Percentiles rank a stretch among this genome's conserved stretches.
phyloP scores from a whole-genome alignment of 2,329 filamentous ascomycete species.

The Stemphylium beticola region DNA sequence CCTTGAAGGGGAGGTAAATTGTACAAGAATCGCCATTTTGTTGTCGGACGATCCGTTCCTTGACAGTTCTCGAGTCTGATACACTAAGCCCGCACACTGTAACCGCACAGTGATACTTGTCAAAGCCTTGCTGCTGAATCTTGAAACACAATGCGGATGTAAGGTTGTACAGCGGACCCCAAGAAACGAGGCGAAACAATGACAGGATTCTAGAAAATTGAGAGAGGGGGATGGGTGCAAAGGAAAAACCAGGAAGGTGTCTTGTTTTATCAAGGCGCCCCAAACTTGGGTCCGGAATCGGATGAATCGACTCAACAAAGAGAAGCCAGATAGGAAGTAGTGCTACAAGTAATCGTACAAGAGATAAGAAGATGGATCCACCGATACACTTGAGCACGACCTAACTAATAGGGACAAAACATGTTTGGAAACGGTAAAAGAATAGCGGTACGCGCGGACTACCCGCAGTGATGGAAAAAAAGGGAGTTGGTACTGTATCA shows the following conservation, averaged over 20 bases:
- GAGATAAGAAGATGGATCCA: constrained; percentile 16
- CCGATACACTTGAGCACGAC: constrained; percentile 14
- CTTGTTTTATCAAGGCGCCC: constrained; percentile 1
- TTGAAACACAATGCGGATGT: constrained; percentile 25
- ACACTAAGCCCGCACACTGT: constrained; percentile 16
- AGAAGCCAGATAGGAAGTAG: constrained; percentile 13
- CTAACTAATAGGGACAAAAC: constrained; percentile 15
- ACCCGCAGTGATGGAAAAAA: constrained; percentile 16
- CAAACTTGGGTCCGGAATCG: constrained; percentile 8
- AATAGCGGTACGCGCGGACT: constrained; percentile 20
- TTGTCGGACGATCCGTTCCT: background rate
- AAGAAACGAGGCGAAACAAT: constrained; percentile 15
- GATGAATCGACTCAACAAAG: constrained; percentile 11
- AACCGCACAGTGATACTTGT: constrained; percentile 8
- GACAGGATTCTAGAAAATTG: constrained; percentile 8
- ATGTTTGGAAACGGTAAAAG: constrained; percentile 15
- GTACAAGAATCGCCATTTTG: constrained; percentile 22
- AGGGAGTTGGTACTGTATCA: constrained; percentile 14
- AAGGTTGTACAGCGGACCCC: constrained; percentile 14
- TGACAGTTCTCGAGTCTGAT: constrained; percentile 17
- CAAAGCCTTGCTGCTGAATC: constrained; percentile 13
- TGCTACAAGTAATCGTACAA: constrained; percentile 25
- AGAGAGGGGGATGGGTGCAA: background rate
- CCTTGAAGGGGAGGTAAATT: constrained; percentile 12
- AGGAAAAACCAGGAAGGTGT: background rate